A percentile compares a stretch with the other conserved stretches of the same genome.
These are phyloP conservation scores for Microbotryum saponariae DNA, from an alignment of 1,284 basidiomycete species.

Conservation along the genomic window DNA sequence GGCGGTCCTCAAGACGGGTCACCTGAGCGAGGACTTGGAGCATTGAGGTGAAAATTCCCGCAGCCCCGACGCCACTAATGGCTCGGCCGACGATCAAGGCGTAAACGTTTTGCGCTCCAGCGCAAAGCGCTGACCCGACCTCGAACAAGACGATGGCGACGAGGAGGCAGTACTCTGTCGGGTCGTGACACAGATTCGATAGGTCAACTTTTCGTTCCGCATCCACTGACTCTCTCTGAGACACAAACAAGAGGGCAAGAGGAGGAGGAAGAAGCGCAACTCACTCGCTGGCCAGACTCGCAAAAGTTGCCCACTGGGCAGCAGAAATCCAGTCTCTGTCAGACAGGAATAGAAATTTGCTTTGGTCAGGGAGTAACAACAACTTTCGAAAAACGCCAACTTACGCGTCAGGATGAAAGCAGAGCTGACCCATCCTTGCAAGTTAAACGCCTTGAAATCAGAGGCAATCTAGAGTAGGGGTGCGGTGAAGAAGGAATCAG, in stretches of 20 bases:
- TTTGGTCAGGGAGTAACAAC: background rate
- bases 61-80: conserved; percentile 48
- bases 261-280: conserved; percentile 39
- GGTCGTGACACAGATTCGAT: background rate
- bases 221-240: background rate
- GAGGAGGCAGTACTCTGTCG: conserved; percentile 38
- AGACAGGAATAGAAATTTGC: conserved; percentile 11
- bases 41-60: conserved; percentile 47
- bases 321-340: conserved; percentile 41
- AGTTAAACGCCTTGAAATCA: conserved; percentile 45
- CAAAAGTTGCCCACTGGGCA: conserved; percentile 44
- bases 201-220: background rate
- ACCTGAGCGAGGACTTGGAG: conserved; percentile 46
- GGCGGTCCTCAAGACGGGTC: conserved; percentile 44
- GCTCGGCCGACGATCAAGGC: conserved; percentile 50
- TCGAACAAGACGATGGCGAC: conserved; percentile 47
- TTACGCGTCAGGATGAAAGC: conserved; percentile 45
- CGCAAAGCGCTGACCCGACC: conserved; percentile 49
- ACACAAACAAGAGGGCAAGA: conserved; percentile 43
- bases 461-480: conserved; percentile 44
- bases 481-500: background rate
- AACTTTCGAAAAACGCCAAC: background rate
- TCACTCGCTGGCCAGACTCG: conserved; percentile 38
- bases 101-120: conserved; percentile 44
- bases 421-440: conserved; percentile 44